Evolutionary conservation across 371 early-diverging fungal genomes (phyloP), one percentile per base, ranked within the genome.

Genomic region (Mucor indicus): DNA sequence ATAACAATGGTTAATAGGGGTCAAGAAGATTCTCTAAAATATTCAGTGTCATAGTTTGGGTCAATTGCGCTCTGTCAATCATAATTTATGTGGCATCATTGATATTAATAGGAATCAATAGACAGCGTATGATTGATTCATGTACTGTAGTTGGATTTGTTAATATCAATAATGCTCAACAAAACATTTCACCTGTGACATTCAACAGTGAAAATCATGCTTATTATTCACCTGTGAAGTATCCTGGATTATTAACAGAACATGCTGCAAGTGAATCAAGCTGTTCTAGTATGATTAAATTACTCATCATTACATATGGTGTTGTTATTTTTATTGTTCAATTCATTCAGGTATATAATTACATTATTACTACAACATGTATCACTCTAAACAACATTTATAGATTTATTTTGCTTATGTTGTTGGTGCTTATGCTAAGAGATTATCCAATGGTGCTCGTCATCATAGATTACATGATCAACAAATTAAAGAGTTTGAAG

Each of bases 401-500:
- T 12, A 20, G 75, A 53, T 75, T 19, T 75, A 75, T 50, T 75
- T 75, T 58, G 75, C 72, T 3, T 64, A 61, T 31, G 72, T 75
- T 11, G 75, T 71, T 3, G 48, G 58, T 24, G 69, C 69, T 39
- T 75, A 75, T 38, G 64, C 75, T 11, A 66, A 69, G 15, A 47
- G 72, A 23, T 50, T 75, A n/a, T 57, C 64, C 17, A 75, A 68
- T 38, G 75, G 72, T 42, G 72, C 75, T 27, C 69, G 75, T 35
- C 75, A 75, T 50, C 75, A 75, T 50, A 47, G 72, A 45, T 46
- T 75, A 27, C 75, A 71, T 50, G 75, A 65, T 55, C 75, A 75
- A 40, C 75, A 75, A 48, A 75, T 75, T 43, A 75, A 75, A 45
- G 75, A 75, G 36, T 75, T 71, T 53, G 75, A 75, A 40, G 75